Percentiles rank a stretch among this genome's conserved stretches.
These are phyloP conservation scores for Cordyceps militaris DNA, from an alignment of 2,329 filamentous ascomycete species.

Conservation along the genomic window DNA sequence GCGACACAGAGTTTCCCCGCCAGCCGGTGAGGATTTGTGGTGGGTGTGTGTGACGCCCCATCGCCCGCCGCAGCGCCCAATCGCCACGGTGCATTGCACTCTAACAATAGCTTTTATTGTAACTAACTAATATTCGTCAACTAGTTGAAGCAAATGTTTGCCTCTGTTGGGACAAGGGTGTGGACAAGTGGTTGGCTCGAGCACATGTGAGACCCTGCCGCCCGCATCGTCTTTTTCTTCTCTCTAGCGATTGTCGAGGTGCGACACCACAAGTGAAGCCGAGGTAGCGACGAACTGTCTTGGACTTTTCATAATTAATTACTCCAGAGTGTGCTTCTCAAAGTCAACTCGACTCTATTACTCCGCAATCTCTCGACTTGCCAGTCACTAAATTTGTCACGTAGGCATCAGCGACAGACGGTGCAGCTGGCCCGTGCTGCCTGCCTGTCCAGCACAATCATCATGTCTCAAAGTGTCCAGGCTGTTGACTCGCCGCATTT, in stretches of 20 bases:
- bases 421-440: too few species aligned
- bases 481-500: not conserved
- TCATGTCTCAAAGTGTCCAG: not conserved
- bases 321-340: not conserved
- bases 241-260: not conserved
- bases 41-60: not conserved
- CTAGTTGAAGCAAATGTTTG: not conserved
- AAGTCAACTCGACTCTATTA: too few species aligned
- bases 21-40: not conserved
- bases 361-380: not conserved
- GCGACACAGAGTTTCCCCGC: not conserved
- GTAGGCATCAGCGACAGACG: not conserved
- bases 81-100: not conserved
- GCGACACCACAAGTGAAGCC: not conserved
- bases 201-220: conserved; percentile 11
- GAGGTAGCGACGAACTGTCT: not conserved
- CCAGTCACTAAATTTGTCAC: not conserved
- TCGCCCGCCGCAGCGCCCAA: not conserved
- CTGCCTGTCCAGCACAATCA: not conserved
- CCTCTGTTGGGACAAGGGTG: not conserved
- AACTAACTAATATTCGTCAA: not conserved
- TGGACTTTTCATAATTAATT: too few species aligned
- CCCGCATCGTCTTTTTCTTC: not conserved
- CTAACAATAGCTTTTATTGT: not conserved
- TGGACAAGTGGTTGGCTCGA: not conserved